Evolutionary conservation across 2,329 filamentous ascomycete genomes (phyloP).

Genomic region (Aureobasidium sp.): DNA sequence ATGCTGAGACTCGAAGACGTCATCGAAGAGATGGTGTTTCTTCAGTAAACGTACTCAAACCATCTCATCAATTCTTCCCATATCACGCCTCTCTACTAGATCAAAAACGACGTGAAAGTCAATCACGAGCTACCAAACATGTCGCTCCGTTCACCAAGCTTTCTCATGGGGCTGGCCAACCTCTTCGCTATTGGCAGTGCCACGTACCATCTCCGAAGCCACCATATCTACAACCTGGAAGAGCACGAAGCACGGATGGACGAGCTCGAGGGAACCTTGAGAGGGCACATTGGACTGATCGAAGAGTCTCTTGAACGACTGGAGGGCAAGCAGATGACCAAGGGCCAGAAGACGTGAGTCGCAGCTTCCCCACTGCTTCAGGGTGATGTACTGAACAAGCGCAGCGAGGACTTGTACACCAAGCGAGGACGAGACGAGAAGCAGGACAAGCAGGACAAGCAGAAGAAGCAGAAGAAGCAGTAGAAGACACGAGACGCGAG

Average conservation of each 20-base stretch:
- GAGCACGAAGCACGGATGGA: slow-evolving; percentile 41
- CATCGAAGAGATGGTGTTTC: background rate
- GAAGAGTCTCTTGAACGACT: slow-evolving; percentile 38
- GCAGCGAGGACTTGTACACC: slow-evolving; percentile 22
- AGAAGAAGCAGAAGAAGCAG: too few relatives aligned
- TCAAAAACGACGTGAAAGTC: too few relatives aligned
- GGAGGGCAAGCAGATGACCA: slow-evolving; percentile 31
- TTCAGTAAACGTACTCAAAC: background rate
- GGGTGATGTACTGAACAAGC: background rate
- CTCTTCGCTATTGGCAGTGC: slow-evolving; percentile 16
- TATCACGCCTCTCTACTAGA: background rate
- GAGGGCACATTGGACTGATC: slow-evolving; percentile 40
- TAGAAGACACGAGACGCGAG: too few relatives aligned
- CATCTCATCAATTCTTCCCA: background rate
- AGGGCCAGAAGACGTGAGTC: slow-evolving; percentile 30
- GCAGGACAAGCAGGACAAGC: slow-evolving; percentile 14
- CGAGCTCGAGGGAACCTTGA: slow-evolving; percentile 39
- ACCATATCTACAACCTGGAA: slow-evolving; percentile 36
- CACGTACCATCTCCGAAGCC: slow-evolving; percentile 17
- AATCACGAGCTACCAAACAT: background rate
- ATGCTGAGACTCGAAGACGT: background rate
- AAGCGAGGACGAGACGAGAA: slow-evolving; percentile 22
- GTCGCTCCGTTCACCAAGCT: slow-evolving; percentile 14
- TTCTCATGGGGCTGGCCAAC: slow-evolving; percentile 16
- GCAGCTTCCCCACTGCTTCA: background rate